Evolutionary conservation across 2,329 filamentous ascomycete genomes (phyloP).

Genomic region (Aspergillus unguis): DNA sequence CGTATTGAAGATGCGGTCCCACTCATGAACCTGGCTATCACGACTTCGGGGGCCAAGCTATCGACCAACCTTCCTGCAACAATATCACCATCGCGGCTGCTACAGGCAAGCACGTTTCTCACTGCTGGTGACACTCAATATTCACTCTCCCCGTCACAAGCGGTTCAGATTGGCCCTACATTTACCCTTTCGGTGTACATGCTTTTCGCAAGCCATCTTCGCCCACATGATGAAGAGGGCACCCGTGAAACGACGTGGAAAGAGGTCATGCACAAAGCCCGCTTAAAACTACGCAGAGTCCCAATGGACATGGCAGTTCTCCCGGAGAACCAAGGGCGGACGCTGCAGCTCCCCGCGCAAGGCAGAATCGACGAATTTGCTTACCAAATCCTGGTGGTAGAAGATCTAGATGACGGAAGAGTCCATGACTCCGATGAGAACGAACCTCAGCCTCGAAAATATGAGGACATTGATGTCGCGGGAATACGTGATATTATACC

Average conservation of each 20-base stretch:
- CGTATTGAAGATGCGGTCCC: conserved; percentile 90
- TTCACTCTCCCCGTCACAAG: conserved; percentile 57
- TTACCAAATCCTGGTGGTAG: conserved; percentile 77
- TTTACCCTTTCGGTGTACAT: conserved; percentile 91
- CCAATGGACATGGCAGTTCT: conserved; percentile 53
- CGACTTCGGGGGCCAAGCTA: conserved; percentile 83
- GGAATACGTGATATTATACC: conserved; percentile 66
- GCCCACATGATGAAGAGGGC: conserved; percentile 55
- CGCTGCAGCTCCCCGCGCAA: conserved; percentile 35
- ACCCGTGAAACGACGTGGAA: conserved; percentile 78
- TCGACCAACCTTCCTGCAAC: conserved; percentile 74
- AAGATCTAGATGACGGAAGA: conserved; percentile 72
- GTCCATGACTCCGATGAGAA: conserved; percentile 64
- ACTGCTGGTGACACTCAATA: conserved; percentile 85
- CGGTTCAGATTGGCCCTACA: conserved; percentile 79
- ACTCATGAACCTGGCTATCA: conserved; percentile 88
- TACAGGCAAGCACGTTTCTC: conserved; percentile 90
- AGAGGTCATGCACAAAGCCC: conserved; percentile 90
- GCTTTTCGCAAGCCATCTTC: conserved; percentile 79
- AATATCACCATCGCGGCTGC: conserved; percentile 82
- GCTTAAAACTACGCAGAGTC: conserved; percentile 72
- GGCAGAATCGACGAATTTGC: conserved; percentile 62
- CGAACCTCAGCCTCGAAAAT: conserved; percentile 54
- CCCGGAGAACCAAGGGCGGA: conserved; percentile 13
- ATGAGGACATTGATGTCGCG: conserved; percentile 59